These are phyloP conservation scores for Erythrobasidium yunnanense DNA, from an alignment of 768 basidiomycete genomes.

Conservation along the genomic window DNA sequence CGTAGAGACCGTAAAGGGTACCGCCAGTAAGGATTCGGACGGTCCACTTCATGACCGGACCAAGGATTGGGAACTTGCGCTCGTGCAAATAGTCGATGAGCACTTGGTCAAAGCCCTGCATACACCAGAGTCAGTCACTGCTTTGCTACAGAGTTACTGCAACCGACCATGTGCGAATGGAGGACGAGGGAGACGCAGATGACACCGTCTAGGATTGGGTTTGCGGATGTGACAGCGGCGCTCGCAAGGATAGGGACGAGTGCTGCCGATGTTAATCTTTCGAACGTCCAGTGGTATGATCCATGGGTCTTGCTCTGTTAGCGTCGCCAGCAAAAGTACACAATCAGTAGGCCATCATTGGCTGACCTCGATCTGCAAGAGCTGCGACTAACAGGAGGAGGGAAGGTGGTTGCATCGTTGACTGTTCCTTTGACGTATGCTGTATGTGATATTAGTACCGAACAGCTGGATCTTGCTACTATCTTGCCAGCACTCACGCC, in stretches of 20 bases:
- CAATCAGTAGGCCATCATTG: not conserved
- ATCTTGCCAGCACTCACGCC: not conserved
- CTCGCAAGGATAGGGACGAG: slow-evolving; percentile 80
- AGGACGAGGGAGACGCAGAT: slow-evolving; percentile 77
- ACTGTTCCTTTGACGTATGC: slow-evolving; percentile 55
- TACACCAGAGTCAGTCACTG: not conserved
- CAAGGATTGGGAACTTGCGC: slow-evolving; percentile 82
- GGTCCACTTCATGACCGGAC: slow-evolving; percentile 59
- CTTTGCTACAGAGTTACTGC: not conserved
- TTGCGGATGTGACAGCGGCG: slow-evolving; percentile 66
- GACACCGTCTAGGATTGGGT: slow-evolving; percentile 81
- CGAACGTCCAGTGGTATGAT: slow-evolving; percentile 86
- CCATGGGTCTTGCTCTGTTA: slow-evolving; percentile 55
- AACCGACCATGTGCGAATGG: slow-evolving; percentile 84
- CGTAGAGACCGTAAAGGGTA: slow-evolving; percentile 78
- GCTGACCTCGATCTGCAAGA: slow-evolving; percentile 39
- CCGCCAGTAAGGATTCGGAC: slow-evolving; percentile 67
- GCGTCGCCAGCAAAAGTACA: not conserved
- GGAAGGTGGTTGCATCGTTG: slow-evolving; percentile 88
- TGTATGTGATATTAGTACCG: not conserved
- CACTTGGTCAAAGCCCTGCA: slow-evolving; percentile 59
- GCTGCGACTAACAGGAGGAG: slow-evolving; percentile 47
- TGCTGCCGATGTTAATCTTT: slow-evolving; percentile 74
- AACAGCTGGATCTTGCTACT: not conserved
- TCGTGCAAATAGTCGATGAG: slow-evolving; percentile 82